These are phyloP conservation scores for Symbiotaphrina buchneri DNA, from an alignment of 495 filamentous ascomycete genomes.

Conservation along the genomic window DNA sequence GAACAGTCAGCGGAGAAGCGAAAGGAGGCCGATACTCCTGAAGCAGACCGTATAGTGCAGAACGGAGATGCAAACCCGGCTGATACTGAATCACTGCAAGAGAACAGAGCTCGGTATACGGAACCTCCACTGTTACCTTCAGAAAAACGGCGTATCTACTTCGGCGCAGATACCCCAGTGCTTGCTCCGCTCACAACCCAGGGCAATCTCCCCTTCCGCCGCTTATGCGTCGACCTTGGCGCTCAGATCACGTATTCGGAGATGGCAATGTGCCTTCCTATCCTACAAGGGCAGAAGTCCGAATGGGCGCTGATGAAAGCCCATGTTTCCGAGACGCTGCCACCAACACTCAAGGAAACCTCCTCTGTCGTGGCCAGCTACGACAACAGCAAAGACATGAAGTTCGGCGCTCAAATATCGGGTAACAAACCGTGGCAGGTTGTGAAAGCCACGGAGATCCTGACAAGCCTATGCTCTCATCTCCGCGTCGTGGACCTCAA, in stretches of 20 bases:
- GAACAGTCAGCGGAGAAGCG: constrained; percentile 13
- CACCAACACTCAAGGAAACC: constrained; percentile 28
- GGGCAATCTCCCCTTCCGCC: constrained; percentile 89
- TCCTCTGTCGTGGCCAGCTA: constrained; percentile 40
- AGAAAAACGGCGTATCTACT: constrained; percentile 83
- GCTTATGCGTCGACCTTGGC: constrained; percentile 75
- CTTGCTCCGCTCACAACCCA: constrained; percentile 83
- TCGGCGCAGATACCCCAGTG: constrained; percentile 76
- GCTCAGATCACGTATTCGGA: constrained; percentile 92
- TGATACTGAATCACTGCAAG: constrained; percentile 23
- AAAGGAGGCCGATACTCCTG: constrained; percentile 6
- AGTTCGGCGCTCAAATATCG: constrained; percentile 80
- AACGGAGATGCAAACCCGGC: constrained; percentile 18
- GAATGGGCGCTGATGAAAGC: constrained; percentile 93
- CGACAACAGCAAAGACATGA: constrained; percentile 58
- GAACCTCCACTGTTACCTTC: constrained; percentile 76
- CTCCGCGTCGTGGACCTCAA: constrained; percentile 84
- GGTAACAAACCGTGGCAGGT: constrained; percentile 76
- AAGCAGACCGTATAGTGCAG: constrained; percentile 4
- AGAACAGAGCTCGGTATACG: constrained; percentile 54
- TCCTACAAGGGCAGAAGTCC: constrained; percentile 73
- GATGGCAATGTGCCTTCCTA: constrained; percentile 83
- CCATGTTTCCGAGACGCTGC: constrained; percentile 53
- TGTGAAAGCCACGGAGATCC: constrained; percentile 62
- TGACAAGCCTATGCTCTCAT: constrained; percentile 52